A percentile compares a stretch with the other conserved stretches of the same genome.
Evolutionary conservation across 768 basidiomycete genomes (phyloP).

Genomic region (Phaeotremella fagi): DNA sequence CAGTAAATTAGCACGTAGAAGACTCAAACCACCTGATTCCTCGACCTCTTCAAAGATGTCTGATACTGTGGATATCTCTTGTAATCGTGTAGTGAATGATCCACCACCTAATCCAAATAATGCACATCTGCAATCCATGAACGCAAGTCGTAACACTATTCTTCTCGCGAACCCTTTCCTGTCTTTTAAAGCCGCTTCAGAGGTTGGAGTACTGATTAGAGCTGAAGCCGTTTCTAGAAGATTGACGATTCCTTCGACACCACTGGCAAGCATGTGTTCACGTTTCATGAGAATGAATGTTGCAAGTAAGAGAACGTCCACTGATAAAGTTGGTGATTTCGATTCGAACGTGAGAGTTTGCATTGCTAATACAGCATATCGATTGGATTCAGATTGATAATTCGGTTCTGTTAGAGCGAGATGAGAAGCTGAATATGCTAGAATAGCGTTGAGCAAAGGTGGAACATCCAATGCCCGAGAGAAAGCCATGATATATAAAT

Average conservation of each 20-base stretch:
- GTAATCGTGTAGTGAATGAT: neutral
- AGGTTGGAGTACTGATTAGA: neutral
- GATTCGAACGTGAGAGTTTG: neutral
- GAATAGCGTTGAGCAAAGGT: conserved; percentile 1
- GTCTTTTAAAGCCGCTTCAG: neutral
- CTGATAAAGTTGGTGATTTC: neutral
- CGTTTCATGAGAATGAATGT: neutral
- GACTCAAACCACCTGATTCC: neutral
- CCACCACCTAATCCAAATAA: conserved; percentile 3
- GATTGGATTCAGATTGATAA: neutral
- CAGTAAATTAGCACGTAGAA: neutral
- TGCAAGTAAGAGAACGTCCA: neutral
- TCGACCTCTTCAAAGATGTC: neutral
- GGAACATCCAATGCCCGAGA: neutral
- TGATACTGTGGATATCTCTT: neutral
- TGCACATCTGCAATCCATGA: neutral
- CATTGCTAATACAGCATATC: neutral
- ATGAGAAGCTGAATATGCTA: conserved; percentile 5
- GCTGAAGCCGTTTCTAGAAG: neutral
- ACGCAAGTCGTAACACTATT: neutral
- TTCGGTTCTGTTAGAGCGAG: neutral
- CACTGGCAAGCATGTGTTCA: neutral
- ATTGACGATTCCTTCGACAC: neutral
- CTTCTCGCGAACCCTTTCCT: neutral
- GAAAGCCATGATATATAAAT: conserved; percentile 4